Evolutionary conservation across 2,329 filamentous ascomycete genomes (phyloP).

Genomic region (Cordyceps fumosorosea): DNA sequence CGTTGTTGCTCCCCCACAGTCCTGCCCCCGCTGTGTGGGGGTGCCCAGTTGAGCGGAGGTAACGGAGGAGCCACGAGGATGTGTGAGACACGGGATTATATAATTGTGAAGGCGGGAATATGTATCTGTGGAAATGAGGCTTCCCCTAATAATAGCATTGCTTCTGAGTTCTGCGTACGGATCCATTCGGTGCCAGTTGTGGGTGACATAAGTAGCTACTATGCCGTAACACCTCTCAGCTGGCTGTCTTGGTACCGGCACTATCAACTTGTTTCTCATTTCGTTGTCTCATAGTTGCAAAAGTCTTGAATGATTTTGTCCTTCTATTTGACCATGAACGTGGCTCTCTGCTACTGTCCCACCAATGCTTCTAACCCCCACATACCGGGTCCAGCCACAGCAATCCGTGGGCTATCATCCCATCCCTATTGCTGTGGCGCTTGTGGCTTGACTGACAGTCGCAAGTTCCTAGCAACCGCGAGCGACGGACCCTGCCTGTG

Average conservation of each 20-base stretch:
- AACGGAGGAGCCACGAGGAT: not conserved
- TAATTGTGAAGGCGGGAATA: not conserved
- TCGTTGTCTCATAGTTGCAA: too few relatives aligned
- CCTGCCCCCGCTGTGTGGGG: constrained; percentile 8
- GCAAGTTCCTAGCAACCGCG: not conserved
- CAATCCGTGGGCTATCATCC: not conserved
- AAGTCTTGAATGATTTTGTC: too few relatives aligned
- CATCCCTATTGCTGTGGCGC: not conserved
- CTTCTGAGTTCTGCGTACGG: too few relatives aligned
- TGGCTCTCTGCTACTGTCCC: too few relatives aligned
- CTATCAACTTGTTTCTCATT: too few relatives aligned
- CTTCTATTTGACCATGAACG: too few relatives aligned
- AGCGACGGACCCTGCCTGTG: not conserved
- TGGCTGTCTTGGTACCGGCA: too few relatives aligned
- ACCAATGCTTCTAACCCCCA: not conserved
- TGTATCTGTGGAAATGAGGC: not conserved
- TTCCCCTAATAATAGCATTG: not conserved
- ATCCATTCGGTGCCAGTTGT: too few relatives aligned
- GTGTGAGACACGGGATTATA: not conserved
- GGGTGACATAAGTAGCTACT: too few relatives aligned
- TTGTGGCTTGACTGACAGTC: not conserved
- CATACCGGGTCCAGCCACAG: not conserved
- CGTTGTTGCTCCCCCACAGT: constrained; percentile 3
- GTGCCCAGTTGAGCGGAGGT: not conserved
- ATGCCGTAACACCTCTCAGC: too few relatives aligned